Evolutionary conservation across 176 grass and related monocot genomes (phyloP).

Genomic region (Saccharum spontaneum): DNA sequence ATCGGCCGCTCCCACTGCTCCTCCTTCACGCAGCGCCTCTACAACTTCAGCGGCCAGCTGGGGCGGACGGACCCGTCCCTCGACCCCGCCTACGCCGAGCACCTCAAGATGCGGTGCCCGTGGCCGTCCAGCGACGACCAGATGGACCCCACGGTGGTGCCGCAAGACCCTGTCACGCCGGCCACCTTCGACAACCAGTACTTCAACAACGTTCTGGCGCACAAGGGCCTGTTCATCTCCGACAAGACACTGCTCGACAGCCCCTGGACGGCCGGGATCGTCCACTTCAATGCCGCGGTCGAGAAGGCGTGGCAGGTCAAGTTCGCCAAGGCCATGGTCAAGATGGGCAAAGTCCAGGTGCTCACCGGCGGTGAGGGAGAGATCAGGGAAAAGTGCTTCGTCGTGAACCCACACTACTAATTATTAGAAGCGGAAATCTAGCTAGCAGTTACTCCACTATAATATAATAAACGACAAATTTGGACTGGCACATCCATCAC

Average conservation of each 20-base stretch:
- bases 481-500: no score
- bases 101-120: slow-evolving; percentile 26
- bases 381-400: slow-evolving; percentile 42
- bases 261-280: background rate
- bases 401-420: slow-evolving; percentile 27
- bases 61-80: slow-evolving; percentile 30
- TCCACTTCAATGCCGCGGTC: background rate
- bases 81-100: background rate
- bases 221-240: slow-evolving; percentile 32
- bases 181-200: slow-evolving; percentile 44
- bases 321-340: slow-evolving; percentile 41
- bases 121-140: background rate
- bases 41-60: slow-evolving; percentile 29
- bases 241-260: slow-evolving; percentile 43
- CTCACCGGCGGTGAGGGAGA: slow-evolving; percentile 35
- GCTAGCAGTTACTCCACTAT: no score
- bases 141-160: slow-evolving; percentile 13
- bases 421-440: no score
- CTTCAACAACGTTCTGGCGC: slow-evolving; percentile 46
- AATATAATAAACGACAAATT: no score
- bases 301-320: slow-evolving; percentile 6
- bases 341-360: slow-evolving; percentile 28
- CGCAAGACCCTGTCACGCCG: slow-evolving; percentile 17
- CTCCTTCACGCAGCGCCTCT: slow-evolving; percentile 23
- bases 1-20: slow-evolving; percentile 30